Evolutionary conservation across 1,139 yeast genomes (phyloP).

Genomic region (Taiozyma sp.): DNA sequence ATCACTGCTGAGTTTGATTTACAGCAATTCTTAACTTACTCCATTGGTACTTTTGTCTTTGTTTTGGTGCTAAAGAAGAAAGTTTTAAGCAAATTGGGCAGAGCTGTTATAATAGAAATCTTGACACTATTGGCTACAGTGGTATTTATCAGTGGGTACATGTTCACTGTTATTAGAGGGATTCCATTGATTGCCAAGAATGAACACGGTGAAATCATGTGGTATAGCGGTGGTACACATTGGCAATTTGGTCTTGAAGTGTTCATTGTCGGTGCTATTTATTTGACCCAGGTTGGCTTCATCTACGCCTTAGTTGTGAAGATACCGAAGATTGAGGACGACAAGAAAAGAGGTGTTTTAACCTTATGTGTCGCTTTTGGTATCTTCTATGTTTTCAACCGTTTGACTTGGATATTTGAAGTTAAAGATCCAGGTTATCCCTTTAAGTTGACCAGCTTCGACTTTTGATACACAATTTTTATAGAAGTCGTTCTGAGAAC

Average conservation of each 20-base stretch:
- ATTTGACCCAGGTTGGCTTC: constrained; percentile 37
- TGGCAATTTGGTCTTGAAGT: constrained; percentile 71
- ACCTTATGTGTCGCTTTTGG: constrained; percentile 21
- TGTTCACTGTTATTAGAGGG: constrained; percentile 51
- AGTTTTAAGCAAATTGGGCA: constrained; percentile 29
- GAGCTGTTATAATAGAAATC: constrained; percentile 31
- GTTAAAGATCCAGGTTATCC: constrained; percentile 37
- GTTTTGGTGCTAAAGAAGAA: constrained; percentile 47
- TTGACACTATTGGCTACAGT: constrained; percentile 38
- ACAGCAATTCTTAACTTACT: constrained; percentile 39
- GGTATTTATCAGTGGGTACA: constrained; percentile 52
- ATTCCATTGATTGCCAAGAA: constrained; percentile 59
- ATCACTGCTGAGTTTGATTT: constrained; percentile 38
- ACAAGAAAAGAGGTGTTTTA: constrained; percentile 13
- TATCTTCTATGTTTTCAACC: constrained; percentile 29
- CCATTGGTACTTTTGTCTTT: constrained; percentile 37
- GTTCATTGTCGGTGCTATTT: constrained; percentile 42
- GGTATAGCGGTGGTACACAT: constrained; percentile 55
- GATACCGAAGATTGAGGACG: constrained; percentile 20
- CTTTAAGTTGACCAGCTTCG: constrained; percentile 16
- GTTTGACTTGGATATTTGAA: constrained; percentile 30
- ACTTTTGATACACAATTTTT: background rate
- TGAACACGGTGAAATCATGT: constrained; percentile 39
- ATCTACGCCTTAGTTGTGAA: constrained; percentile 34
- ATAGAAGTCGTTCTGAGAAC: background rate